phyloP scores from a whole-genome alignment of 2,329 filamentous ascomycete species.

The Hypoxylon sp. region DNA sequence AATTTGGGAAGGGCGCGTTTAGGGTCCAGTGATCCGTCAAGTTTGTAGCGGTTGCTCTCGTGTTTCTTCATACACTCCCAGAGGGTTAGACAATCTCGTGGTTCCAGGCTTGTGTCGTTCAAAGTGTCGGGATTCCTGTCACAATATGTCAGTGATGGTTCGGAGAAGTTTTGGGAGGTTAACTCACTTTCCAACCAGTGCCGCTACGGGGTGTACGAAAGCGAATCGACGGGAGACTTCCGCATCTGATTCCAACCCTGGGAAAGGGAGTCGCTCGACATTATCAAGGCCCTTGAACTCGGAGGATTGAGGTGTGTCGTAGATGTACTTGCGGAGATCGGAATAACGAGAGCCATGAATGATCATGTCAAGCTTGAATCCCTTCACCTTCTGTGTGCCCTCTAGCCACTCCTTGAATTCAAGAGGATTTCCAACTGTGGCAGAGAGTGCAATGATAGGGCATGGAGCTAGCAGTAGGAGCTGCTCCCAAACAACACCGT shows the following conservation, averaged over 20 bases:
- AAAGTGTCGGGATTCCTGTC: constrained; percentile 71
- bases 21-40: constrained; percentile 67
- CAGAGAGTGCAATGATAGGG: constrained; percentile 83
- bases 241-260: constrained; percentile 61
- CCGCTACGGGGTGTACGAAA: constrained; percentile 77
- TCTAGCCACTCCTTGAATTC: constrained; percentile 79
- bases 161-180: not conserved
- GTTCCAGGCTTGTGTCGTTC: constrained; percentile 77
- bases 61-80: constrained; percentile 75
- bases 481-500: constrained; percentile 85
- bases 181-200: constrained; percentile 68
- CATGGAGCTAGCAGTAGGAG: constrained; percentile 80
- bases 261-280: constrained; percentile 59
- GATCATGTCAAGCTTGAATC: constrained; percentile 76
- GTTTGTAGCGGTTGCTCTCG: constrained; percentile 64
- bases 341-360: constrained; percentile 79
- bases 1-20: constrained; percentile 64
- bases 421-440: constrained; percentile 81
- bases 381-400: constrained; percentile 73
- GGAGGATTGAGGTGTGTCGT: constrained; percentile 65
- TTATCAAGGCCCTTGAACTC: constrained; percentile 67
- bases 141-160: not conserved
- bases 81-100: constrained; percentile 76
- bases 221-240: constrained; percentile 65
- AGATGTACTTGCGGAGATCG: constrained; percentile 82